Evolutionary conservation across 306 rosid species (phyloP), one percentile per base, ranked within the genome.

Genomic region (Vachellia collinsii): DNA sequence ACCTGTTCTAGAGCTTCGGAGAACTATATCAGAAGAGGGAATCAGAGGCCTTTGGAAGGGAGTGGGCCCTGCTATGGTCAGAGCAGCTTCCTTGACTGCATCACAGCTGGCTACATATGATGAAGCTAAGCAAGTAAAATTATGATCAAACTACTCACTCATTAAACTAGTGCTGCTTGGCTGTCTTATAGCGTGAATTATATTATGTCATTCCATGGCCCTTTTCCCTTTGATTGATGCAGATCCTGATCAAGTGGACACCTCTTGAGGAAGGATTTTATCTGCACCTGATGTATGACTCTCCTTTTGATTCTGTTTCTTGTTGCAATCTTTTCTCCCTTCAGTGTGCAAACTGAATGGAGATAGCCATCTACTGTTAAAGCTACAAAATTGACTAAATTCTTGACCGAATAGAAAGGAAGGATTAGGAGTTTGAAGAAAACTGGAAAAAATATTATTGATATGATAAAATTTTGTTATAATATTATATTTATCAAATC

Each of bases 61-160:
- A 7, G 88, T 95, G 62, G 94, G 97, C 67, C 99, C 98, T 90
- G 99, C 97, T 77, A 93, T 89, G 97, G 89, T 87, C 83, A 88
- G 99, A 88, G 99, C 98, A 41, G 94, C 97, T 84, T 87, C 90
- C 50, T 87, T 95, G 92, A 95, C 99, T 73, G 94, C 99, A 75
- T 89, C 99, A 37, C 99, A 95, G 85, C 82, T 93, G 77, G 96
- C 94, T 62, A 86, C 97, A 66, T 95, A 95, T 80, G 99, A 95
- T 74, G 98, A 93, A 92, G 82, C 94, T 87, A 95, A 95, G 91
- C 94, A 85, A 98, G 97, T 95, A 78, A 87, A 87, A 82, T 83
- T 88, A 87, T 86, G 80, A 85, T 83, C 84, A 79, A 66, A 80
- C 80, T 86, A 59, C 84, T 83, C 82, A 61, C 81, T 76, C 75